Evolutionary conservation across 805 yeast genomes (phyloP), one percentile per base, ranked within the genome.

Genomic region (Priceomyces medius): DNA sequence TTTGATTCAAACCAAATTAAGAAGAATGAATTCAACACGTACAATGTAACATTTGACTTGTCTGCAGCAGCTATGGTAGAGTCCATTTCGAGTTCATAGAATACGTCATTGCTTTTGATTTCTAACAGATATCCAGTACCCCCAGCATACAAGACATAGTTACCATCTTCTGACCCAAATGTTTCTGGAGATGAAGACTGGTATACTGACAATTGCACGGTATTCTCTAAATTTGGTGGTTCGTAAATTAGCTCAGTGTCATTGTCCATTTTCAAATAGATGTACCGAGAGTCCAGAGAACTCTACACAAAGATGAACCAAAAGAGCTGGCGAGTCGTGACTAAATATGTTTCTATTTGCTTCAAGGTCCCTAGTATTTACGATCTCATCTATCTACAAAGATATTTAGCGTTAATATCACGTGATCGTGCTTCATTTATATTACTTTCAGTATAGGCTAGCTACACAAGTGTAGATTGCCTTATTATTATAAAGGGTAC

Each of bases 121-220:
- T 28, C 9, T n/a, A 54, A 20, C 32, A 31, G 8, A 37, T 42
- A 56, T 13, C 43, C 37, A 2, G 40, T 33, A 3, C 70, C 71
- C 4, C 74, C 75, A 7, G 65, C 71, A 43, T 66, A 61, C n/a
- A 72, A 48, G 29, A 72, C 68, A 43, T 61, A 56, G 50, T 69
- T 66, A 46, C 70, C 75, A 38, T 68, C 67, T 10, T 43, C 50
- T 19, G 60, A 46, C 12, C 70, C 61, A 47, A 60, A 71, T 33
- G 55, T 47, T 26, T 64, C 74, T 1, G 76, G 76, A 2, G 66
- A 63, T 20, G 67, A 64, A 9, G 65, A 53, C 40, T 58, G 66
- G 46, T 61, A 71, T 18, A 53, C 49, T 12, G 54, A 39, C 8
- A 56, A 48, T 3, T 63, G 60, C 9, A 68, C 58, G 7, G 77